phyloP scores from a whole-genome alignment of 805 yeast species.

The Grigorovia jiainica region DNA sequence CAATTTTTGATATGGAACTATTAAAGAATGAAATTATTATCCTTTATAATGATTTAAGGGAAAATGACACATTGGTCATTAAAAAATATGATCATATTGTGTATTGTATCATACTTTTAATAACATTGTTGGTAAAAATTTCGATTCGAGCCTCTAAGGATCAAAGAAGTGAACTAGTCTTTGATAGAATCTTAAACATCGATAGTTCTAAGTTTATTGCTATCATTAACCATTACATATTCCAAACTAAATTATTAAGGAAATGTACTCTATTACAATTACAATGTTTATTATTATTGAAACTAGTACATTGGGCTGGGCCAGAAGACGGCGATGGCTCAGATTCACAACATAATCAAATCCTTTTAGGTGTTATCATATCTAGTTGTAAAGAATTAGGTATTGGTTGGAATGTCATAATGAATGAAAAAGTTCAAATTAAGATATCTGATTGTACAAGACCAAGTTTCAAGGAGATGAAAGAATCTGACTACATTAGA shows the following conservation, averaged over 20 bases:
- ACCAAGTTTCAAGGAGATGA: constrained; percentile 11
- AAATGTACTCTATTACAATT: constrained; percentile 23
- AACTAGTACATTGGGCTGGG: constrained; percentile 27
- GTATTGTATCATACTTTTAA: constrained; percentile 16
- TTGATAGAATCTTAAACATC: constrained; percentile 9
- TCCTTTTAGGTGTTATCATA: constrained; percentile 22
- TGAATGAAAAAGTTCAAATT: constrained; percentile 11
- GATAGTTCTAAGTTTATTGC: constrained; percentile 19
- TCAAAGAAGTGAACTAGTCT: neutral
- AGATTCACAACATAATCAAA: constrained; percentile 20
- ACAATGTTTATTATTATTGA: constrained; percentile 20
- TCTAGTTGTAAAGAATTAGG: constrained; percentile 25
- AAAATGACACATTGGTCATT: constrained; percentile 4
- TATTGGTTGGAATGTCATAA: constrained; percentile 18
- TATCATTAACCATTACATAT: constrained; percentile 17
- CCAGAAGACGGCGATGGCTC: constrained; percentile 29
- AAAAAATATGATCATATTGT: constrained; percentile 21
- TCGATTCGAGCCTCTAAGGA: constrained; percentile 16
- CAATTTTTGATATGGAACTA: constrained; percentile 16
- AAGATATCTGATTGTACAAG: constrained; percentile 15
- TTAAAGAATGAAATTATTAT: constrained; percentile 9
- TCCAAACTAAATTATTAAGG: constrained; percentile 17
- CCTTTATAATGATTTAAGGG: constrained; percentile 12
- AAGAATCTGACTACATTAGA: constrained; percentile 9
- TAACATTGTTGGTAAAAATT: constrained; percentile 17